phyloP scores from a whole-genome alignment of 352 stramenopile species.

The Phytopythium vexans region DNA sequence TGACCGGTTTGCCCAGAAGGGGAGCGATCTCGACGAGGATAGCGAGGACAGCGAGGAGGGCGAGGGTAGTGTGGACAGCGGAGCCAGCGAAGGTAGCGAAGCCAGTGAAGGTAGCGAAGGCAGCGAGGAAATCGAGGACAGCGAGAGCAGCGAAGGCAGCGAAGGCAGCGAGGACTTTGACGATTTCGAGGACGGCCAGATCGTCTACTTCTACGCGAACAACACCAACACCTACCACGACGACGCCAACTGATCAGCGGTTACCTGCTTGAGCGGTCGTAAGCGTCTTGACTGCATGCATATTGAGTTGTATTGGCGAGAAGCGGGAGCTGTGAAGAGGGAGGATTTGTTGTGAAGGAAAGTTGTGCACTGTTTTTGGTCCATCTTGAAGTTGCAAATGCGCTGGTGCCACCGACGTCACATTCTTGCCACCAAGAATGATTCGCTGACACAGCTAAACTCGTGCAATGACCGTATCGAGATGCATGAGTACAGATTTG shows the following conservation, averaged over 20 bases:
- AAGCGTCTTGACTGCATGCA: too few relatives aligned
- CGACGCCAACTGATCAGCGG: slow-evolving; percentile 2
- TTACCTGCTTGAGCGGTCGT: background rate
- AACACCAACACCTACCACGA: slow-evolving; percentile 22
- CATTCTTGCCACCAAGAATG: too few relatives aligned
- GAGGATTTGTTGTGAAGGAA: too few relatives aligned
- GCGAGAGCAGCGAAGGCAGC: slow-evolving; percentile 1
- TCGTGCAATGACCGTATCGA: too few relatives aligned
- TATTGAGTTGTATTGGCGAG: too few relatives aligned
- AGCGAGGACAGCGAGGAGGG: background rate
- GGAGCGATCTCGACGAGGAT: background rate
- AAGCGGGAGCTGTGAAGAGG: too few relatives aligned
- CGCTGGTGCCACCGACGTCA: too few relatives aligned
- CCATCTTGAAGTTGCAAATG: too few relatives aligned
- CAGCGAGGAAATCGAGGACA: slow-evolving; percentile 1
- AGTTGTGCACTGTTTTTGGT: too few relatives aligned
- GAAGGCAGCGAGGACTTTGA: background rate
- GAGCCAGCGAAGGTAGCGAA: slow-evolving; percentile 2
- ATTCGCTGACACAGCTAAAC: too few relatives aligned
- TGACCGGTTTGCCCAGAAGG: background rate
- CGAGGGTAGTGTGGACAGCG: slow-evolving; percentile 1
- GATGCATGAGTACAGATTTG: too few relatives aligned
- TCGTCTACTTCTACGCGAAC: slow-evolving; percentile 29
- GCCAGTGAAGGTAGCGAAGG: background rate
- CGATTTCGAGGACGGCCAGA: slow-evolving; percentile 3